phyloP scores from a whole-genome alignment of 169 alveolate species.

The Plasmodium cynomolgi region DNA sequence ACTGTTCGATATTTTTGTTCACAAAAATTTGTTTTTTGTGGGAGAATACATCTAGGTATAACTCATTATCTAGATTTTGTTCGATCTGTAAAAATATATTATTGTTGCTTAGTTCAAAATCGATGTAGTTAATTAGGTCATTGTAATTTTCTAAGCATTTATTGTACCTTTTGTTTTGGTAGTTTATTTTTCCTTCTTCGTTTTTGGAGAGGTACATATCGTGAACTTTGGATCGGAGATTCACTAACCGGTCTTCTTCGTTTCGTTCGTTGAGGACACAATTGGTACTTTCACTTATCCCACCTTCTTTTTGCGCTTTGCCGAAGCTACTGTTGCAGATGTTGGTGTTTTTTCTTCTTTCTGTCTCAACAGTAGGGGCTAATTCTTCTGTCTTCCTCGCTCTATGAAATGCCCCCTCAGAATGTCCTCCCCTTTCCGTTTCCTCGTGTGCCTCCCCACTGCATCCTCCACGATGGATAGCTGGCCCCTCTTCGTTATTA shows the following conservation, averaged over 20 bases:
- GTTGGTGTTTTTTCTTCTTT: background rate
- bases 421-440: background rate
- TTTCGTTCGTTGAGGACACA: background rate
- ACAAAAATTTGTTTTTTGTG: background rate
- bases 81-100: slow-evolving; percentile 74
- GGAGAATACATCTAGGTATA: slow-evolving; percentile 51
- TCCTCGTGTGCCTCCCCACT: background rate
- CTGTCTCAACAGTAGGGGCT: background rate
- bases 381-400: background rate
- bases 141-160: slow-evolving; percentile 71
- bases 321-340: background rate
- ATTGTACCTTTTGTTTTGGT: slow-evolving; percentile 37
- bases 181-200: slow-evolving; percentile 69
- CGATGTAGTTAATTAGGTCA: slow-evolving; percentile 69
- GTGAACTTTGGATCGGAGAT: background rate
- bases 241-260: slow-evolving; percentile 3
- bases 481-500: background rate
- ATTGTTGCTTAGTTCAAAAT: slow-evolving; percentile 62
- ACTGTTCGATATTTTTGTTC: slow-evolving; percentile 44
- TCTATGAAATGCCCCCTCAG: background rate
- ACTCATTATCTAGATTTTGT: slow-evolving; percentile 53
- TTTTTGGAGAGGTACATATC: slow-evolving; percentile 50
- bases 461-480: background rate
- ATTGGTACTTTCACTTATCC: background rate
- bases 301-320: background rate